Evolutionary conservation across 2,329 filamentous ascomycete genomes (phyloP).

Genomic region (Tolypocladium nubicola): DNA sequence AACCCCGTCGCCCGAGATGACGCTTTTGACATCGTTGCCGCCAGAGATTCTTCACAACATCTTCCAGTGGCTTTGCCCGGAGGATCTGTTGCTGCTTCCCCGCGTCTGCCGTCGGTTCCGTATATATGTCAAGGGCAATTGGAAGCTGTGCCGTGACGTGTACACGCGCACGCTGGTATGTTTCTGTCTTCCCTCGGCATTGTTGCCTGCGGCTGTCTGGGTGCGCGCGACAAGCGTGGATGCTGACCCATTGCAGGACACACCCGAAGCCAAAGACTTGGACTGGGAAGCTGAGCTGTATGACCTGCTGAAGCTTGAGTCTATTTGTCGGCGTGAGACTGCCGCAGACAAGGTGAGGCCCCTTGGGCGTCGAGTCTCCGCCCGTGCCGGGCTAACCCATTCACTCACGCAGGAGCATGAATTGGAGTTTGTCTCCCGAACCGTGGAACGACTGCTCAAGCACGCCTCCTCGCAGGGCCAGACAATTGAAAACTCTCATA

Average conservation of each 20-base stretch:
- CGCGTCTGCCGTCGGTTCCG: slow-evolving; percentile 42
- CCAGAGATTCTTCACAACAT: slow-evolving; percentile 55
- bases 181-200: background rate
- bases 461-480: slow-evolving; percentile 27
- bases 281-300: slow-evolving; percentile 33
- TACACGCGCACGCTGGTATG: slow-evolving; percentile 48
- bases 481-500: slow-evolving; percentile 18
- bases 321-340: slow-evolving; percentile 25
- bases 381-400: background rate
- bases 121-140: slow-evolving; percentile 45
- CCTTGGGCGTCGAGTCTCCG: background rate
- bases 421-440: slow-evolving; percentile 35
- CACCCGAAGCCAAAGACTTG: slow-evolving; percentile 20
- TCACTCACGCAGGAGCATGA: slow-evolving; percentile 23
- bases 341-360: slow-evolving; percentile 28
- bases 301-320: slow-evolving; percentile 31
- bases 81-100: slow-evolving; percentile 43
- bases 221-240: background rate
- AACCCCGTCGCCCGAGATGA: background rate
- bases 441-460: slow-evolving; percentile 33
- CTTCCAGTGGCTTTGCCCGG: slow-evolving; percentile 42
- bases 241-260: slow-evolving; percentile 14
- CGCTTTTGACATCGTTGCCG: slow-evolving; percentile 30
- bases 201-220: background rate
- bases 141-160: slow-evolving; percentile 47